Percentiles rank a stretch among this genome's conserved stretches.
phyloP scores from a whole-genome alignment of 257 asterid genomes.

The Schizonepeta tenuifolia region DNA sequence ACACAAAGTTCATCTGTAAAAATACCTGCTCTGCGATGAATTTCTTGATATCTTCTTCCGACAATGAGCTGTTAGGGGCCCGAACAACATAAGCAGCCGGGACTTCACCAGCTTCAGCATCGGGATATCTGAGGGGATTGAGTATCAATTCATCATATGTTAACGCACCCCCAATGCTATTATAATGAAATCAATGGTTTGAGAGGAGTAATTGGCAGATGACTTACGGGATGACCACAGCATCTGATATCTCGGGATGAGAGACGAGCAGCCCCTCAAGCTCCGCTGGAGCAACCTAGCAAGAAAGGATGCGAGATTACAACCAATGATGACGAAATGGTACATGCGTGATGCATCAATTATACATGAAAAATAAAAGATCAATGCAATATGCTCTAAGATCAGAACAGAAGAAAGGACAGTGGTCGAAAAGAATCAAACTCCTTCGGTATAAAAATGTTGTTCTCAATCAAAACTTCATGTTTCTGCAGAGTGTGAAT shows the following conservation, averaged over 20 bases:
- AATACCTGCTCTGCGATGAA: slow-evolving; percentile 87
- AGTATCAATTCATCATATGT: not conserved
- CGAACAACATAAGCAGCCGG: slow-evolving; percentile 88
- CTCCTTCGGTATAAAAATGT: not conserved
- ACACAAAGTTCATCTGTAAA: not conserved
- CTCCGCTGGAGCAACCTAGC: slow-evolving; percentile 98
- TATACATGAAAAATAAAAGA: not conserved
- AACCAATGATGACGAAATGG: not conserved
- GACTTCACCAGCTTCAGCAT: slow-evolving; percentile 99
- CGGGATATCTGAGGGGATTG: slow-evolving; percentile 64
- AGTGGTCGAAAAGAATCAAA: not conserved
- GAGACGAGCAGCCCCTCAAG: slow-evolving; percentile 94
- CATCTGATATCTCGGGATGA: slow-evolving; percentile 90
- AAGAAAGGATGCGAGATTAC: slow-evolving; percentile 8
- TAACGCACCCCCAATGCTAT: too few species aligned
- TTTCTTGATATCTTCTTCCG: slow-evolving; percentile 81
- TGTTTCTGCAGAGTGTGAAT: not conserved
- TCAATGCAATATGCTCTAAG: not conserved
- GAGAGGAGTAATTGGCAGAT: not conserved
- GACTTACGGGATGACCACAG: slow-evolving; percentile 93
- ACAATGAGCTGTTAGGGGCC: slow-evolving; percentile 76
- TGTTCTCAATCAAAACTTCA: not conserved
- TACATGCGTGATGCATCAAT: not conserved
- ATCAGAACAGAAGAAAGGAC: not conserved
- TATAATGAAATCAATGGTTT: not conserved